These are phyloP conservation scores for Pythium insidiosum DNA, from an alignment of 352 stramenopile genomes.

Conservation along the genomic window DNA sequence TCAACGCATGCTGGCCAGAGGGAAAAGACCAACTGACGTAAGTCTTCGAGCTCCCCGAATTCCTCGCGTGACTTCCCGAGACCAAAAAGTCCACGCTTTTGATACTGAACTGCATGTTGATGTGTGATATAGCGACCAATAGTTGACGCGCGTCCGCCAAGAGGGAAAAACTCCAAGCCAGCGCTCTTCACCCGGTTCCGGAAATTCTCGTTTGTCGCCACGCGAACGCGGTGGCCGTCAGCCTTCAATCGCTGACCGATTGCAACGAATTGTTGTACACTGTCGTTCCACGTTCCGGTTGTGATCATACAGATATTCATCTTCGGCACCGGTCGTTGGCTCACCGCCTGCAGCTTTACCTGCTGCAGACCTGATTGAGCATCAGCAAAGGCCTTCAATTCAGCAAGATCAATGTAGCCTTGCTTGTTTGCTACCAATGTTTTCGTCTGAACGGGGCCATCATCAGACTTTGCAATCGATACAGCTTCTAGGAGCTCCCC, in stretches of 20 bases:
- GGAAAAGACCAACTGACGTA: conserved; percentile 45
- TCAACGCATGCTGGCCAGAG: conserved; percentile 50
- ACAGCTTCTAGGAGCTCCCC: too few species aligned
- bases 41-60: conserved; percentile 34
- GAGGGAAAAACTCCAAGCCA: conserved; percentile 64
- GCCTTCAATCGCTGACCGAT: conserved; percentile 65
- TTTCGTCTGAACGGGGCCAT: too few species aligned
- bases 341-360: neutral
- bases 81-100: conserved; percentile 21
- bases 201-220: conserved; percentile 81
- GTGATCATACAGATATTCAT: conserved; percentile 73
- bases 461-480: too few species aligned
- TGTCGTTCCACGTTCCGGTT: conserved; percentile 63
- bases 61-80: conserved; percentile 23
- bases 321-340: conserved; percentile 14
- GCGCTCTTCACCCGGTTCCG: conserved; percentile 46
- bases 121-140: conserved; percentile 38
- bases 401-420: too few species aligned
- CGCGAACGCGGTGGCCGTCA: conserved; percentile 85
- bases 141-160: conserved; percentile 39
- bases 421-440: too few species aligned
- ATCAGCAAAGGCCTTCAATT: neutral
- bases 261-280: conserved; percentile 60
- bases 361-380: neutral
- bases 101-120: conserved; percentile 25